Base-by-base conservation (phyloP, 176 grass and related monocot species). In the Eragrostis curvula region DNA sequence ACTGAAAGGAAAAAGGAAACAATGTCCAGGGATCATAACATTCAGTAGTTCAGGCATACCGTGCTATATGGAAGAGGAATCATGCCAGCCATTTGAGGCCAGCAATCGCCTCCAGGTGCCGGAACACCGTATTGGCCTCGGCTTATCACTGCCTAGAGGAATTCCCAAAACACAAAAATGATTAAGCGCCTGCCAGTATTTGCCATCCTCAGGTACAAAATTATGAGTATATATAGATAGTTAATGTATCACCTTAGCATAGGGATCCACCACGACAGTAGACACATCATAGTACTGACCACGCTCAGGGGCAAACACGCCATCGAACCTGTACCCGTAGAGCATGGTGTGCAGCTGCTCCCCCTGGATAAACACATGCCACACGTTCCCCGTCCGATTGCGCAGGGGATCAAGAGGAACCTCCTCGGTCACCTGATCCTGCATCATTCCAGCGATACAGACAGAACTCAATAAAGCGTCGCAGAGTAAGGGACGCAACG, bases 31-130 rank as follows among this genome's bases (percentile, higher is more conserved):
- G 6, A 70, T 66, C 13, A 18, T 42, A 65, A 74, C 23, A 66
- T 49, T 71, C 15, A 49, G 46, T 5, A 75, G 50, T 57, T 23
- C 21, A 64, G 24, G 24, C 62, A 78, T 92, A 90, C 90, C 70
- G 53, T 88, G 48, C 63, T 83, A 61, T 83, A 18, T 0, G 84
- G 79, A 80, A 74, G 57, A 69, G 96, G 96, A 39, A 96, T 82
- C 93, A 93, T 92, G 79, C 90, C 96, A 85, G 89, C 91, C 87
- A 99, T 96, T 65, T 93, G 96, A 81, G 96, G 93, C 93, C 91
- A 99, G 81, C 83, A 93, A 84, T 82, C 74, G 1, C 29, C 83
- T 67, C 49, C 68, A 82, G 82, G 89, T 11, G 41, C 90, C 0
- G 71, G 56, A 48, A 90, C 85, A 25, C 93, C 96, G 73, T 99